phyloP scores from a whole-genome alignment of 202 grass and related monocot species.

The Musa balbisiana region DNA sequence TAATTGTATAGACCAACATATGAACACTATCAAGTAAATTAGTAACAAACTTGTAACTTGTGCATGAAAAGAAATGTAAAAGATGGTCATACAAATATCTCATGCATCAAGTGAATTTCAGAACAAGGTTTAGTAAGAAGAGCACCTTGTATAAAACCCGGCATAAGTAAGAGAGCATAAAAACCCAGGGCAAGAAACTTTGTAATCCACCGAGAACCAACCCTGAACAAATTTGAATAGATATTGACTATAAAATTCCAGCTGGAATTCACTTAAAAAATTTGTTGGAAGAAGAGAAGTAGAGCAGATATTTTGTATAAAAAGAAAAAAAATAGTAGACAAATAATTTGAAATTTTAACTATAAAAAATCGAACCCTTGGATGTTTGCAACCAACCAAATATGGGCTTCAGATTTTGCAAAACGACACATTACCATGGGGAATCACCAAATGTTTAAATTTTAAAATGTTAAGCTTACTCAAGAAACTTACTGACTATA shows the following conservation, averaged over 20 bases:
- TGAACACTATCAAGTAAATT: neutral
- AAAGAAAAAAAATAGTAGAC: neutral
- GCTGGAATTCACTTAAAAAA: neutral
- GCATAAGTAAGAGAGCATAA: conserved; percentile 91
- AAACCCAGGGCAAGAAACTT: conserved; percentile 61
- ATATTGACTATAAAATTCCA: neutral
- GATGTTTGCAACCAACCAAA: neutral
- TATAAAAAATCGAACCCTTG: neutral
- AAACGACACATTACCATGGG: neutral
- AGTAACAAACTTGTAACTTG: neutral
- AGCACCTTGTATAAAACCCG: conserved; percentile 83
- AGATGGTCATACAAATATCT: neutral
- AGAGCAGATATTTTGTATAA: neutral
- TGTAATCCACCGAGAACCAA: conserved; percentile 93
- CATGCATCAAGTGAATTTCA: neutral
- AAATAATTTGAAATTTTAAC: neutral
- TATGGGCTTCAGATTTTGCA: neutral
- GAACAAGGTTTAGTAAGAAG: neutral
- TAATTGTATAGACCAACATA: conserved; percentile 18
- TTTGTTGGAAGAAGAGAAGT: neutral
- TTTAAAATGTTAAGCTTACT: too few relatives aligned
- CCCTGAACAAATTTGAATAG: conserved; percentile 46
- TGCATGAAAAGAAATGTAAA: neutral
- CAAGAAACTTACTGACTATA: too few relatives aligned
- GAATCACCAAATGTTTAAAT: neutral